Evolutionary conservation across 345 rosid genomes (phyloP).

Genomic region (Eucalyptus pauciflora): DNA sequence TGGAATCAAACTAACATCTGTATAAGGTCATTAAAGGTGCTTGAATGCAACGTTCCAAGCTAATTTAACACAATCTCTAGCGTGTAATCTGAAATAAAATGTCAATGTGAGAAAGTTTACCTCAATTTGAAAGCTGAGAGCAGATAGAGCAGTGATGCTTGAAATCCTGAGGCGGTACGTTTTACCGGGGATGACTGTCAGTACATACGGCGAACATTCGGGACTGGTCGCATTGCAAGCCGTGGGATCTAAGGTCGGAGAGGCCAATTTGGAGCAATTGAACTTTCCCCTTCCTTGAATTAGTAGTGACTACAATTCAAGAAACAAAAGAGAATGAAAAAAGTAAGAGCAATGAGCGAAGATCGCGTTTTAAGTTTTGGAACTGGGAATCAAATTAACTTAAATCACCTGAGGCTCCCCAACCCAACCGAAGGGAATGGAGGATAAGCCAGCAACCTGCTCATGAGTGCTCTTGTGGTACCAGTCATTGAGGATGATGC

Average conservation of each 20-base stretch:
- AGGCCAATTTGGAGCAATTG: conserved; percentile 30
- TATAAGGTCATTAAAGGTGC: background rate
- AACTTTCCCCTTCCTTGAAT: conserved; percentile 68
- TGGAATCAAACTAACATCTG: background rate
- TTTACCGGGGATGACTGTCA: conserved; percentile 49
- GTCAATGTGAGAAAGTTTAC: conserved; percentile 1
- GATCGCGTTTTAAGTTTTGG: background rate
- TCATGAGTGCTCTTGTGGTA: conserved; percentile 60
- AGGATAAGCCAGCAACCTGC: conserved; percentile 44
- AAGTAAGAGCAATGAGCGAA: background rate
- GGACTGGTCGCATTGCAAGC: conserved; percentile 39
- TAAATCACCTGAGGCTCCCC: conserved; percentile 59
- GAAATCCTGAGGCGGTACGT: conserved; percentile 52
- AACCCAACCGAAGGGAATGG: conserved; percentile 58
- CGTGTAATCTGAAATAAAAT: background rate
- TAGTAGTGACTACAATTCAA: conserved; percentile 43
- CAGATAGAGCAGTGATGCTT: conserved; percentile 62
- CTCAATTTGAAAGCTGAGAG: conserved; percentile 82
- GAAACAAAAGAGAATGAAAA: background rate
- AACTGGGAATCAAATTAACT: background rate
- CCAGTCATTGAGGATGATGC: conserved; percentile 72
- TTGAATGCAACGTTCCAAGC: background rate
- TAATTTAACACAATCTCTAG: background rate
- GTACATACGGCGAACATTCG: conserved; percentile 38
- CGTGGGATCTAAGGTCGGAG: conserved; percentile 5